A percentile compares a stretch with the other conserved stretches of the same genome.
phyloP scores from a whole-genome alignment of 306 rosid genomes.

The Quillaja saponaria region DNA sequence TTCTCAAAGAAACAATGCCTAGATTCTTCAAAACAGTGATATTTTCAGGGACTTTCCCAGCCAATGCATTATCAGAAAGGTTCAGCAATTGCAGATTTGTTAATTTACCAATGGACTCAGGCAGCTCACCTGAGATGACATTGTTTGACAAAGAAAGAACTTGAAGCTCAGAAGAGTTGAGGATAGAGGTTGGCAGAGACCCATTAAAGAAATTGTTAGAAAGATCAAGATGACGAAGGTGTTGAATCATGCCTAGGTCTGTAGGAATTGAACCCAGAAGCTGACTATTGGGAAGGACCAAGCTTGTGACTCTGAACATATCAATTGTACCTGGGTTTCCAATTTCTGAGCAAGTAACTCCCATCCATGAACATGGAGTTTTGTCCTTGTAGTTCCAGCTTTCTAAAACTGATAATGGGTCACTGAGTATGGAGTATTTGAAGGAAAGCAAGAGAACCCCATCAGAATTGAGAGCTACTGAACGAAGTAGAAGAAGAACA shows the following conservation, averaged over 20 bases:
- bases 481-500: constrained; percentile 33
- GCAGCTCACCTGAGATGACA: constrained; percentile 72
- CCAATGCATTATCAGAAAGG: constrained; percentile 81
- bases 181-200: constrained; percentile 59
- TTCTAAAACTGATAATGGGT: constrained; percentile 63
- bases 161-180: constrained; percentile 77
- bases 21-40: constrained; percentile 57
- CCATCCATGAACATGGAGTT: constrained; percentile 87
- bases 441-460: constrained; percentile 68
- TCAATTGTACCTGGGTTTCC: constrained; percentile 43
- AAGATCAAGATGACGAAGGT: constrained; percentile 78
- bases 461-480: constrained; percentile 66
- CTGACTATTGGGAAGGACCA: constrained; percentile 59
- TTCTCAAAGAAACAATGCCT: constrained; percentile 58
- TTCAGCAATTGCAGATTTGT: constrained; percentile 64
- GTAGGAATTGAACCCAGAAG: constrained; percentile 78
- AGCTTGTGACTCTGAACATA: constrained; percentile 63
- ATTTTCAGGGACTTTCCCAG: constrained; percentile 61
- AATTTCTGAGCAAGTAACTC: constrained; percentile 67
- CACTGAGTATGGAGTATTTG: constrained; percentile 73
- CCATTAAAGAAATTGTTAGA: constrained; percentile 86
- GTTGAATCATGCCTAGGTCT: constrained; percentile 57
- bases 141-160: constrained; percentile 72
- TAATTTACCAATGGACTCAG: constrained; percentile 50
- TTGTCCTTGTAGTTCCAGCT: constrained; percentile 68